phyloP scores from a whole-genome alignment of 306 rosid species.

The Canavalia gladiata region DNA sequence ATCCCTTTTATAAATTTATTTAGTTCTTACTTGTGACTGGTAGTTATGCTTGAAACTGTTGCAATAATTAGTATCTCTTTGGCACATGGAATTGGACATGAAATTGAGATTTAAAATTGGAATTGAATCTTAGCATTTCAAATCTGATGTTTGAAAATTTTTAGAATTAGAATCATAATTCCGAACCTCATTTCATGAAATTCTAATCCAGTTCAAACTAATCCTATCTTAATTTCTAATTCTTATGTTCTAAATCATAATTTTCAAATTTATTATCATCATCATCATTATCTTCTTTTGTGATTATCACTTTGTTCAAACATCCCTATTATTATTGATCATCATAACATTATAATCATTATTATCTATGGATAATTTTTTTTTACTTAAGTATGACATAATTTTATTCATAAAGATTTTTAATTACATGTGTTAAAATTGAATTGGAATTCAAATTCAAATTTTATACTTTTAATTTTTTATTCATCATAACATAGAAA shows the following conservation, averaged over 20 bases:
- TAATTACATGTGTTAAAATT: not conserved
- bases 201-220: not conserved
- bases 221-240: not conserved
- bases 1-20: not conserved
- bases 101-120: not conserved
- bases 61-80: not conserved
- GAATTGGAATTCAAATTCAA: not conserved
- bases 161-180: not conserved
- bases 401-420: not conserved
- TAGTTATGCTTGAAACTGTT: not conserved
- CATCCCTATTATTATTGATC: too few species aligned
- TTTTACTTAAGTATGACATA: too few species aligned
- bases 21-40: not conserved
- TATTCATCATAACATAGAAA: too few species aligned
- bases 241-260: not conserved
- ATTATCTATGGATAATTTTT: too few species aligned
- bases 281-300: too few species aligned
- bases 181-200: not conserved
- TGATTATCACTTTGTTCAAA: too few species aligned
- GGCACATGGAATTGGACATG: not conserved
- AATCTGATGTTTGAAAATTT: not conserved
- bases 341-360: too few species aligned
- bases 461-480: too few species aligned
- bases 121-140: not conserved
- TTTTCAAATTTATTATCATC: too few species aligned